These are phyloP conservation scores for Rosa chinensis DNA, from an alignment of 306 rosid genomes.

Conservation along the genomic window DNA sequence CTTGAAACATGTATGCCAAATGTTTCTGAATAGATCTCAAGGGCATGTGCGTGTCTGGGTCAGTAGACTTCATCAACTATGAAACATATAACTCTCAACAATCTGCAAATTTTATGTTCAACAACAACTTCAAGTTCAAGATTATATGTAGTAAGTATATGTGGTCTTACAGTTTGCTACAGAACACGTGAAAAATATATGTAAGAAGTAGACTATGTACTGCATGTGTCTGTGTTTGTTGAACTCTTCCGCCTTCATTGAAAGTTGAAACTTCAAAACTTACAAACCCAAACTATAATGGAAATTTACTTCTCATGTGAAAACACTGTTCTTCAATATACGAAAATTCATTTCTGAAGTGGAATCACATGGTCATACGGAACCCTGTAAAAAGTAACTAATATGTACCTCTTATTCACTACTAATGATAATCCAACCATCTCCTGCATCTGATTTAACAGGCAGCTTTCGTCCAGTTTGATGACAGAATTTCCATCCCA, in stretches of 20 bases:
- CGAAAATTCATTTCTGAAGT: neutral
- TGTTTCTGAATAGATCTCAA: too few species aligned
- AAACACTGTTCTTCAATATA: neutral
- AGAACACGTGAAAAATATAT: too few species aligned
- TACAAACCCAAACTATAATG: neutral
- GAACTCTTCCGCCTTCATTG: neutral
- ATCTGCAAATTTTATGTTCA: too few species aligned
- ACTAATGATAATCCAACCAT: neutral
- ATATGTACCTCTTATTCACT: neutral
- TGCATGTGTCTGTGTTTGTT: neutral
- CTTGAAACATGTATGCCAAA: too few species aligned
- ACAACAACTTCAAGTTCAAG: too few species aligned
- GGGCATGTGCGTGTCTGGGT: too few species aligned
- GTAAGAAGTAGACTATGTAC: too few species aligned
- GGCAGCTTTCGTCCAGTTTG: neutral
- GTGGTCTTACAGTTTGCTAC: too few species aligned
- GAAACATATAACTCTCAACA: too few species aligned
- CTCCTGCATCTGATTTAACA: constrained; percentile 1
- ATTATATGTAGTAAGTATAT: too few species aligned
- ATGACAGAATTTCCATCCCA: neutral
- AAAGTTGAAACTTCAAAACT: neutral
- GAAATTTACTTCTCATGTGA: neutral
- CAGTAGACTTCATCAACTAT: too few species aligned
- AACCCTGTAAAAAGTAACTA: neutral
- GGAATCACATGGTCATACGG: constrained; percentile 7